Base-by-base conservation (phyloP, 2,329 filamentous ascomycete species). In the Claviceps citrina region DNA sequence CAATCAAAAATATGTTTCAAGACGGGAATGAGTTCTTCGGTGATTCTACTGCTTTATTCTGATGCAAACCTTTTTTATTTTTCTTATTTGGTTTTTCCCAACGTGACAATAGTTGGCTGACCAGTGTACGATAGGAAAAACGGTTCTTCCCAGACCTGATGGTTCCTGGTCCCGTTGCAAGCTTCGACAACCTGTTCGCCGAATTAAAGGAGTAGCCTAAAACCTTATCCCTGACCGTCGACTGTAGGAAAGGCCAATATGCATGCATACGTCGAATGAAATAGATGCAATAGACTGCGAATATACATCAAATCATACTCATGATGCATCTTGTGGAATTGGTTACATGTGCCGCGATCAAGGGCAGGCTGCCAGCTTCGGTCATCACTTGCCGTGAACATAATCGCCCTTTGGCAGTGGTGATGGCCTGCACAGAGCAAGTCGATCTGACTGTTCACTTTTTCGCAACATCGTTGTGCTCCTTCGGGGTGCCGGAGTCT, bases 11-110 rank as follows among this genome's bases (percentile, higher is more conserved):
- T 43, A 59, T 61, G 57, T 60, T 60, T 60, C 55, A 59, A 60
- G 58, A 60, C 57, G 55, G 54, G 55, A 56, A 55, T 61, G 54
- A 57, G 50, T 37, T 48, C 41, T 42, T 50, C 50, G 34, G 48
- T 60, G 58, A 59, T 56, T 57, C 52, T 47, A 54, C 43, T 35
- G 31, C 39, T 36, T 36, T 18, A 24, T 12, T 36, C 38, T 40
- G 41, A 35, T 31, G 15, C 13, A 15, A 7, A 15, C 26, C 5
- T n/a, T 8, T 30, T n/a, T 2, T 27, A 25, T 16, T 3, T 22
- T 15, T 25, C 13, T 10, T 35, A 7, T n/a, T 19, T 27, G 10
- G 7, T 4, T 6, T 6, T 31, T 2, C 5, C 13, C 7, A 18
- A 20, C 16, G 4, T 27, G 5, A 18, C 16, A 7, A 28, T 7